Evolutionary conservation across 1,284 basidiomycete genomes (phyloP).

Genomic region (Rhodotorula sp.): DNA sequence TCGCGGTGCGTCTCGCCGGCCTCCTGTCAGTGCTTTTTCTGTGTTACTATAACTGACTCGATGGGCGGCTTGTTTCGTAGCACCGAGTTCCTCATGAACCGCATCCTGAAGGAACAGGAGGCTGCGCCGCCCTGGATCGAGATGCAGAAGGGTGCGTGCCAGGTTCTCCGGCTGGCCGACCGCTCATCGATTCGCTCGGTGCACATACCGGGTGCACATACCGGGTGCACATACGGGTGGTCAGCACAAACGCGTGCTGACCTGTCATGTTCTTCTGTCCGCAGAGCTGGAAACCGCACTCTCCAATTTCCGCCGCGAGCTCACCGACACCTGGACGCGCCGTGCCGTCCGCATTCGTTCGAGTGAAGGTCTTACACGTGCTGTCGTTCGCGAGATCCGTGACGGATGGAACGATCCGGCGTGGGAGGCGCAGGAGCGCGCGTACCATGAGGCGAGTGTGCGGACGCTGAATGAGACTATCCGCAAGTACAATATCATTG

Average conservation of each 20-base stretch:
- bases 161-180: slow-evolving; percentile 3
- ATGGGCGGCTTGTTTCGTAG: slow-evolving; percentile 54
- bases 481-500: slow-evolving; percentile 74
- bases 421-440: slow-evolving; percentile 71
- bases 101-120: slow-evolving; percentile 80
- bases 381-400: slow-evolving; percentile 51
- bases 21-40: too few species aligned
- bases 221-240: too few species aligned
- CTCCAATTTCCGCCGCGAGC: slow-evolving; percentile 63
- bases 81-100: slow-evolving; percentile 83
- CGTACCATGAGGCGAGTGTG: slow-evolving; percentile 71
- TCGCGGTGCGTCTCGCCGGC: slow-evolving; percentile 40
- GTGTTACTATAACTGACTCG: neutral
- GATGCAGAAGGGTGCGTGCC: slow-evolving; percentile 67
- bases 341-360: slow-evolving; percentile 64
- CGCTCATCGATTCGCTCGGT: too few species aligned
- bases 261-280: neutral
- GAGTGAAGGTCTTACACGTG: slow-evolving; percentile 20
- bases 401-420: slow-evolving; percentile 63
- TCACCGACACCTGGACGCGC: slow-evolving; percentile 65
- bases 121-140: slow-evolving; percentile 91
- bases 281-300: slow-evolving; percentile 63
- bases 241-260: too few species aligned
- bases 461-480: slow-evolving; percentile 72
- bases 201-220: too few species aligned